Conservation (phyloP, 2,329 filamentous ascomycete genomes). For the Gnomoniopsis smithogilvyi region DNA sequence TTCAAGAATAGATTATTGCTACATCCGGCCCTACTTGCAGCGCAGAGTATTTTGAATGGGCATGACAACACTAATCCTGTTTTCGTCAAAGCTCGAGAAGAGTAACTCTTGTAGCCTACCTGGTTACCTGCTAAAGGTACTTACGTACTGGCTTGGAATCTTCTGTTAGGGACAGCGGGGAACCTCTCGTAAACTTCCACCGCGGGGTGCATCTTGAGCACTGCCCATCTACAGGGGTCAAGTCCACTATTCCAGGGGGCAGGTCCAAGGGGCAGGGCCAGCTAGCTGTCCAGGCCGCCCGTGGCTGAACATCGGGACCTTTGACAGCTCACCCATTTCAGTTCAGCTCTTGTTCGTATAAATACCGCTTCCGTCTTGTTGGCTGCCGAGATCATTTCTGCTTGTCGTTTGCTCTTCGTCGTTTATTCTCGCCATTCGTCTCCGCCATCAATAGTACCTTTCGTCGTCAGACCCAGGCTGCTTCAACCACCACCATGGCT, state of each 20-base stretch:
- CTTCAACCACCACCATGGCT: conserved; percentile 40
- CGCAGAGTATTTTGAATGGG: too few species aligned
- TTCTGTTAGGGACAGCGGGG: too few species aligned
- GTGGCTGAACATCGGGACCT: too few species aligned
- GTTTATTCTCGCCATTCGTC: background rate
- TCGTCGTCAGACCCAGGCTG: conserved; percentile 3
- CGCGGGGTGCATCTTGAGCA: conserved; percentile 1
- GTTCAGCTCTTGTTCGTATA: background rate
- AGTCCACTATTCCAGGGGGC: too few species aligned
- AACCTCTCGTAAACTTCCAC: background rate
- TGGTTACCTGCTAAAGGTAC: too few species aligned
- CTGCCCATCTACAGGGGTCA: background rate
- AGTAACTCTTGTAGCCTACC: too few species aligned
- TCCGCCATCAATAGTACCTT: background rate
- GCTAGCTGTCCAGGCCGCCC: background rate
- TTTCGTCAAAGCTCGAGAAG: too few species aligned
- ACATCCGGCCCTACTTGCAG: background rate
- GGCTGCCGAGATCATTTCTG: background rate
- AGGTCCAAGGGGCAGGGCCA: background rate
- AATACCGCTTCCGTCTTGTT: conserved; percentile 1
- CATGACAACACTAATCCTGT: too few species aligned
- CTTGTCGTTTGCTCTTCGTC: background rate
- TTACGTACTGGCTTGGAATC: background rate
- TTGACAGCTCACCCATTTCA: conserved; percentile 4
- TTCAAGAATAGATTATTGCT: background rate